Evolutionary conservation across 2,329 filamentous ascomycete genomes (phyloP), one percentile per base, ranked within the genome.

Genomic region (Phyllachora maydis): DNA sequence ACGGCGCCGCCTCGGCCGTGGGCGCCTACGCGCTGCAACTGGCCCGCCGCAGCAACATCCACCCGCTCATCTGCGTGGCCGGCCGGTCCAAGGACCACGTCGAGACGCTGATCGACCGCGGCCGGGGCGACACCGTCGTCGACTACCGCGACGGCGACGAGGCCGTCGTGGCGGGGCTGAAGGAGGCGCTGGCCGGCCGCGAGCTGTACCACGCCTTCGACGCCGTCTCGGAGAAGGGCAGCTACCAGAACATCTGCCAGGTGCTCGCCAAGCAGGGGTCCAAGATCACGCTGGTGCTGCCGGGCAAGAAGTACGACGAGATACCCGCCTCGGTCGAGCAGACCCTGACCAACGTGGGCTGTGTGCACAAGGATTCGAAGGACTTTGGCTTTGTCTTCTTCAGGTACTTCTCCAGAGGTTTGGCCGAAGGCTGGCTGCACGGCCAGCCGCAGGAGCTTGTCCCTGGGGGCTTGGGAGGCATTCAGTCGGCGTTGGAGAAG

Each of bases 101-200:
- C 4, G 47, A 59, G 37, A 40, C 35, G 0, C 42, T 68, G 16
- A 52, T 71, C 26, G 56, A 66, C 35, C 38, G 39, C 7, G 41
- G 38, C 24, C 61, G 60, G 35, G 65, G 65, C 18, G 66, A 72
- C 34, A 43, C 47, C 1, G 44, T 72, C 12, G 38, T 73, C 27
- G 66, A 73, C 44, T 71, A 73, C 40, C 60, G 67, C 14, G 37
- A 48, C 1, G 66, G 65, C 7, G 50, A 61, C 25, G 58, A 60
- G 1, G 50, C 52, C 3, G 47, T 69, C 5, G 45, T 62, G 0
- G 32, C 40, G 26, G 41, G 43, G 10, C 45, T 66, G 31, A 45
- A 50, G 17, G 42, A 49, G 9, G 52, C 51, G 3, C 43, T 56
- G 9, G 41, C 50, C 4, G 42, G 42, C 6, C 32, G 35, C 8